These are phyloP conservation scores for Rhododendron ovatum DNA, from an alignment of 148 eudicot genomes.

Conservation along the genomic window DNA sequence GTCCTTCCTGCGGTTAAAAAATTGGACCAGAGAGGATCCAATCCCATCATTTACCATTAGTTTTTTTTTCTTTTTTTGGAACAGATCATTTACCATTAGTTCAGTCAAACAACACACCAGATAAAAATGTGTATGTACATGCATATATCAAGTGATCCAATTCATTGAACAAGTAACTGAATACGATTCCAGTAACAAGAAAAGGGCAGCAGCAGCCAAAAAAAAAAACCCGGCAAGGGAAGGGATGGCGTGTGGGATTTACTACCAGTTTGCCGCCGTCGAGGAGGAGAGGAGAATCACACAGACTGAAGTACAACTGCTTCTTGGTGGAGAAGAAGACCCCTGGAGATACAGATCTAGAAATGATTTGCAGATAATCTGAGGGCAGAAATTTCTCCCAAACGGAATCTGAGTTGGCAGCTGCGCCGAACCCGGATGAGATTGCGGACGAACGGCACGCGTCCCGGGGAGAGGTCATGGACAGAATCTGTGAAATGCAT, in stretches of 20 bases:
- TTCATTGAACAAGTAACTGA: too few relatives aligned
- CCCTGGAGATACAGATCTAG: conserved; percentile 12
- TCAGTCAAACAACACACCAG: too few relatives aligned
- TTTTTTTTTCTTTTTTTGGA: too few relatives aligned
- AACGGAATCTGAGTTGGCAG: conserved; percentile 12
- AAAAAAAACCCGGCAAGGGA: too few relatives aligned
- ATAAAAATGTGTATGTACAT: too few relatives aligned
- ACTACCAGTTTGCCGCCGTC: background rate
- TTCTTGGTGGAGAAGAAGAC: conserved; percentile 23
- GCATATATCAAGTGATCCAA: too few relatives aligned
- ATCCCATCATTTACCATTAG: too few relatives aligned
- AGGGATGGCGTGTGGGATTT: too few relatives aligned
- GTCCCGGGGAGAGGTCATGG: conserved; percentile 21
- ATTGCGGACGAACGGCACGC: conserved; percentile 18
- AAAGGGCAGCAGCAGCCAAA: too few relatives aligned
- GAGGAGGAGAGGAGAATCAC: conserved; percentile 18
- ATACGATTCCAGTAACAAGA: background rate
- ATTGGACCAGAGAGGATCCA: too few relatives aligned
- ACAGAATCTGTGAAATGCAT: conserved; percentile 20
- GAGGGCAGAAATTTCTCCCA: conserved; percentile 38
- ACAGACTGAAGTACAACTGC: conserved; percentile 38
- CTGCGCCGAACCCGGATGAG: conserved; percentile 12
- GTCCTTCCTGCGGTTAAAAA: too few relatives aligned
- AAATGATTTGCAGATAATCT: conserved; percentile 28
- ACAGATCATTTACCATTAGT: too few relatives aligned